Conservation (phyloP, 768 basidiomycete genomes). For the Suillus plorans region DNA sequence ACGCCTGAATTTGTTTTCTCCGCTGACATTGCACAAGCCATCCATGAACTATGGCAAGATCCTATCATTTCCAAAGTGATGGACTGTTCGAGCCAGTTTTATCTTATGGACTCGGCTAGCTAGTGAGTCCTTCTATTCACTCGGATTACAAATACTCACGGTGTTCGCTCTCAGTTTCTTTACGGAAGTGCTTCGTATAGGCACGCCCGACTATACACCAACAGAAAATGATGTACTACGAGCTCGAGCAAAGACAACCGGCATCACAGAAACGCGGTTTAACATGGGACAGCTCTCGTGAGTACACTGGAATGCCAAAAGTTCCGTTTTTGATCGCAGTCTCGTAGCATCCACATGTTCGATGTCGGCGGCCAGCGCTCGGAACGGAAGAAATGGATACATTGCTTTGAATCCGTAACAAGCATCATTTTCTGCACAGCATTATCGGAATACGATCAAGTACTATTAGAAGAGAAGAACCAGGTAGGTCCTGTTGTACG, state of each 20-base stretch:
- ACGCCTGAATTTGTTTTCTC: constrained; percentile 48
- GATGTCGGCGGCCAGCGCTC: constrained; percentile 80
- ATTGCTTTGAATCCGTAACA: constrained; percentile 79
- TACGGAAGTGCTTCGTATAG: constrained; percentile 80
- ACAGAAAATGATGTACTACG: constrained; percentile 85
- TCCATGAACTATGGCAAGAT: constrained; percentile 69
- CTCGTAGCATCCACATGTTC: constrained; percentile 61
- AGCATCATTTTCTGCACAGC: constrained; percentile 78
- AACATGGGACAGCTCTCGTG: constrained; percentile 65
- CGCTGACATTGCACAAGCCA: constrained; percentile 66
- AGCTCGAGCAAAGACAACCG: constrained; percentile 86
- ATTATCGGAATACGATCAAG: constrained; percentile 75
- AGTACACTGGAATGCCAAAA: constrained; percentile 16
- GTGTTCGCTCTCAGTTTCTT: constrained; percentile 63
- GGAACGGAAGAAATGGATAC: constrained; percentile 82
- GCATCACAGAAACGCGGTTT: constrained; percentile 88
- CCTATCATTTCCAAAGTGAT: constrained; percentile 52
- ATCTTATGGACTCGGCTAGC: constrained; percentile 91
- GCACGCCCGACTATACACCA: constrained; percentile 76
- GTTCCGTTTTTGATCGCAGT: neutral
- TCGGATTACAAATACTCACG: neutral
- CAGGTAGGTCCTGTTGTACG: constrained; percentile 23
- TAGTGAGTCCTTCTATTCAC: constrained; percentile 55
- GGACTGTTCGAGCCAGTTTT: constrained; percentile 74
- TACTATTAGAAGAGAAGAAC: constrained; percentile 56